Base-by-base conservation (phyloP, 163 green algal genomes). In the Scenedesmus sp. region DNA sequence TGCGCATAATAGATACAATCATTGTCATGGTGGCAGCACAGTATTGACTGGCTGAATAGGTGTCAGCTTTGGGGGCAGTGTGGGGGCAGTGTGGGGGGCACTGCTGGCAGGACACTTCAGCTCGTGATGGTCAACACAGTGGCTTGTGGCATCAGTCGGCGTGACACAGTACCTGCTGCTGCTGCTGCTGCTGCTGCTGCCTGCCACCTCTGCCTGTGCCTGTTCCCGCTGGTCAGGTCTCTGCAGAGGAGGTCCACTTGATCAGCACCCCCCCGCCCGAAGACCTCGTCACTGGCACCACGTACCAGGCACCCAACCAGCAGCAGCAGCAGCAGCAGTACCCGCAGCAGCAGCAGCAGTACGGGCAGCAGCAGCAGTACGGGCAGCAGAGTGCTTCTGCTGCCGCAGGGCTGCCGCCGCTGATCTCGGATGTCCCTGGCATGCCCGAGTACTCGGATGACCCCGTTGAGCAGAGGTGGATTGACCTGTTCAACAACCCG, bases 401-500 rank as follows among this genome's bases (percentile, higher is more conserved):
- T 10, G 49, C 49, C 22, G 79, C 79, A 59, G 30, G n/a, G 42
- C 79, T 65, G 79, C 79, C 33, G 4, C 79, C 46, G 79, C 79
- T 65, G 79, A 85, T 35, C 13, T 44, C 0, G 16, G 79, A 51
- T 26, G 79, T 65, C 7, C 42, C 42, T 43, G 79, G 79, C 40
- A 85, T 68, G 79, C 79, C 79, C 24, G 42, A 68, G n/a, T 22
- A 43, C 16, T n/a, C 79, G 0, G 33, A 33, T 2, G 40, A 85
- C 26, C 5, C 6, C 5, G 24, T 30, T 30, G 79, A 85, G 49
- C 22, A 37, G 1, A 33, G 46, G 20, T 85, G 79, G 79, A 85
- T 85, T 7, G 24, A 85, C 22, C 42, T 85, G 79, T 85, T 85
- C 22, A 56, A 42, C 42, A 68, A 85, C 43, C 79, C 79, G 44